Evolutionary conservation across 2,329 filamentous ascomycete genomes (phyloP).

Genomic region (Xylariaceae sp.): DNA sequence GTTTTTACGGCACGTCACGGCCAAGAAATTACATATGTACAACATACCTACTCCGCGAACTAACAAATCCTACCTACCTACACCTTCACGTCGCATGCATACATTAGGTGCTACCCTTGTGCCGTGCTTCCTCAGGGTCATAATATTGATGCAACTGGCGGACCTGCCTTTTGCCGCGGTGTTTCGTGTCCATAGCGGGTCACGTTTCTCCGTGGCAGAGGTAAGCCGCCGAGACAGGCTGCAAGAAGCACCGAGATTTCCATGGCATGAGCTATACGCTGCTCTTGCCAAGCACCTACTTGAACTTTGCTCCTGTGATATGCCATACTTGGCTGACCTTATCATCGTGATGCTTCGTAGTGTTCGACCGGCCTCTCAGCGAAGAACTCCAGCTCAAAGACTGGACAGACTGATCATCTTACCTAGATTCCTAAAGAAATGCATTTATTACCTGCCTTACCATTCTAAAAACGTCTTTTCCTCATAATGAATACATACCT

Average conservation of each 20-base stretch:
- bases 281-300: background rate
- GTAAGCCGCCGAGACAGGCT: background rate
- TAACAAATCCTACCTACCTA: background rate
- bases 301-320: background rate
- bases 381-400: background rate
- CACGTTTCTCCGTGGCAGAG: background rate
- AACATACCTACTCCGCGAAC: background rate
- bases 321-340: background rate
- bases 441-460: constrained; percentile 8
- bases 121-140: background rate
- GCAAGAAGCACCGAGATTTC: constrained; percentile 8
- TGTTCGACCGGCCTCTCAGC: background rate
- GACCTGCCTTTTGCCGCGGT: background rate
- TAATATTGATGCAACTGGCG: background rate
- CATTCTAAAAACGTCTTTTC: background rate
- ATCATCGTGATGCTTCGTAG: background rate
- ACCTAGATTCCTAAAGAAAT: constrained; percentile 14
- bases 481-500: constrained; percentile 5
- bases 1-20: background rate
- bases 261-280: background rate
- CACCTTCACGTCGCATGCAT: background rate
- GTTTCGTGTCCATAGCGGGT: constrained; percentile 1
- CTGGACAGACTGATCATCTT: background rate
- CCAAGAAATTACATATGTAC: background rate
- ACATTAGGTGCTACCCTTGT: background rate